Conservation (phyloP, 2,329 filamentous ascomycete genomes). For the Davidsoniella eucalypti region DNA sequence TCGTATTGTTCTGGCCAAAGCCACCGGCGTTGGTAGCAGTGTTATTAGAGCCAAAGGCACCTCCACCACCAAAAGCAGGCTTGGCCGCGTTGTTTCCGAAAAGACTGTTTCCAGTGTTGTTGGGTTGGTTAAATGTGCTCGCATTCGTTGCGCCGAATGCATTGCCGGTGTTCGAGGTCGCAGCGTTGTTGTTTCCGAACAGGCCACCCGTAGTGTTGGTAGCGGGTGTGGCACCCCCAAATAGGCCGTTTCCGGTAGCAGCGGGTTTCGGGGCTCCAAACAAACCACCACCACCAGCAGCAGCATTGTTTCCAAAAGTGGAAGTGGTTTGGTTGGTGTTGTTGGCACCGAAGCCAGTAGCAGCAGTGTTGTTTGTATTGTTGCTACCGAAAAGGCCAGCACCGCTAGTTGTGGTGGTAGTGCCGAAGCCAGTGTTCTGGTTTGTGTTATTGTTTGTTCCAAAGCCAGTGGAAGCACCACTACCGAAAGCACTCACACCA, state of each 20-base stretch:
- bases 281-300: slow-evolving; percentile 20
- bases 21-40: slow-evolving; percentile 15
- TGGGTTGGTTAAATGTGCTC: slow-evolving; percentile 18
- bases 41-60: slow-evolving; percentile 27
- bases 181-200: slow-evolving; percentile 20
- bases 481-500: slow-evolving; percentile 44
- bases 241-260: slow-evolving; percentile 23
- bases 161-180: slow-evolving; percentile 2
- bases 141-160: slow-evolving; percentile 16
- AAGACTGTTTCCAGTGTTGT: slow-evolving; percentile 19
- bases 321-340: slow-evolving; percentile 14
- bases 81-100: slow-evolving; percentile 18
- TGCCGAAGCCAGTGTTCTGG: slow-evolving; percentile 18
- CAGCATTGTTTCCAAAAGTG: slow-evolving; percentile 14
- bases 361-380: slow-evolving; percentile 16
- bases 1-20: slow-evolving; percentile 19
- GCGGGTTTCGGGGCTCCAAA: slow-evolving; percentile 22
- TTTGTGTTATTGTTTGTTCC: slow-evolving; percentile 20
- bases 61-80: slow-evolving; percentile 19
- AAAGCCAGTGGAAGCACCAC: slow-evolving; percentile 15
- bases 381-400: slow-evolving; percentile 25
- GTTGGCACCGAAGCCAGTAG: slow-evolving; percentile 17
- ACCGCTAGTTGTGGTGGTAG: slow-evolving; percentile 19
- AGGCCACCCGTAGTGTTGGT: slow-evolving; percentile 16
- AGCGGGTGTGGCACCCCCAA: slow-evolving; percentile 21